These are phyloP conservation scores for Begonia peltatifolia DNA, from an alignment of 306 rosid species.

Conservation along the genomic window DNA sequence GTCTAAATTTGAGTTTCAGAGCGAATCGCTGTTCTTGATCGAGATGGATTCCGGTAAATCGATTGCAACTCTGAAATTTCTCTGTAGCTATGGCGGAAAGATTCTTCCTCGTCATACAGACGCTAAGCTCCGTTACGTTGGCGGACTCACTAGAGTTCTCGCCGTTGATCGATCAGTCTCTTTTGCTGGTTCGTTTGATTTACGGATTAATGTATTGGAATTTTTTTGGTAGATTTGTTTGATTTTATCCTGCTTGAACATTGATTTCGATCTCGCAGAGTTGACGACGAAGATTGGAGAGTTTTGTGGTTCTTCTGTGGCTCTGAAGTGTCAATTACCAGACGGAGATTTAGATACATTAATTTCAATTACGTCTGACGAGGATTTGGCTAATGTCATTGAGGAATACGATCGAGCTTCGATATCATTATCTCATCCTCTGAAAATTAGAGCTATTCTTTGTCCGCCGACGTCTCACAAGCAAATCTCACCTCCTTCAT, in stretches of 20 bases:
- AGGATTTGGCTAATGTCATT: conserved; percentile 66
- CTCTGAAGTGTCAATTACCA: conserved; percentile 74
- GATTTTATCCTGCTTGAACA: background rate
- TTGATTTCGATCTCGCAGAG: conserved; percentile 25
- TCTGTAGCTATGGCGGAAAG: conserved; percentile 86
- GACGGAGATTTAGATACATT: conserved; percentile 80
- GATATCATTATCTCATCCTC: conserved; percentile 10
- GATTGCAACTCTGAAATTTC: conserved; percentile 34
- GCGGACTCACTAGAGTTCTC: conserved; percentile 84
- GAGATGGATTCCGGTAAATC: background rate
- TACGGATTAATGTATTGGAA: background rate
- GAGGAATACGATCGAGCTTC: conserved; percentile 69
- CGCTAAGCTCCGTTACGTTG: conserved; percentile 76
- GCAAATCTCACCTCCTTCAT: conserved; percentile 17
- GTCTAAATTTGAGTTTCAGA: too few species aligned
- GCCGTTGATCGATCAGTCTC: conserved; percentile 49
- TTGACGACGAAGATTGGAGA: conserved; percentile 51
- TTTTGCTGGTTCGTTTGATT: conserved; percentile 44
- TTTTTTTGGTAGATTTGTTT: background rate
- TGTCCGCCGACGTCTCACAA: conserved; percentile 26
- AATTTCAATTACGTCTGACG: conserved; percentile 69
- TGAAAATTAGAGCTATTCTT: conserved; percentile 78
- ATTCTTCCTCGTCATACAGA: conserved; percentile 90
- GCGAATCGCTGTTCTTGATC: too few species aligned
- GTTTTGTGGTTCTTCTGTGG: conserved; percentile 48